Evolutionary conservation across 1,284 basidiomycete species (phyloP).

Genomic region (Leccinum subspadiceum): DNA sequence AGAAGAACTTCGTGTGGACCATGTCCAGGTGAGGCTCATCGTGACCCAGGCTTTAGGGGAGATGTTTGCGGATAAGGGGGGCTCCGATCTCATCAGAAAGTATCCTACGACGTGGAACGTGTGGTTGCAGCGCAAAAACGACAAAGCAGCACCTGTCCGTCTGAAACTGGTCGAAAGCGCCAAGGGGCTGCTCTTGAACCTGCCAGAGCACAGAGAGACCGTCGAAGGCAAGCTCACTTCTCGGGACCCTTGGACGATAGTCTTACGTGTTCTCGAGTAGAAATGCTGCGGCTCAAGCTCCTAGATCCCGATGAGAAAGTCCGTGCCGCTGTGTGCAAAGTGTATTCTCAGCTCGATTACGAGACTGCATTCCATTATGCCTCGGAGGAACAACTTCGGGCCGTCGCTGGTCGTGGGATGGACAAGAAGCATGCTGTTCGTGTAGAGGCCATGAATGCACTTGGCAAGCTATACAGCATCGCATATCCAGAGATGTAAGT

Average conservation of each 20-base stretch:
- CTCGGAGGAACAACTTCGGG: conserved; percentile 58
- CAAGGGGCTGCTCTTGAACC: conserved; percentile 59
- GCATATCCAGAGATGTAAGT: conserved; percentile 89
- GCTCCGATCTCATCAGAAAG: conserved; percentile 71
- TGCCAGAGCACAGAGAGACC: conserved; percentile 66
- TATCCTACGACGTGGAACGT: conserved; percentile 85
- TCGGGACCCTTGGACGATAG: not conserved
- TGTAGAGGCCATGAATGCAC: conserved; percentile 73
- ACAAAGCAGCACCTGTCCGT: conserved; percentile 73
- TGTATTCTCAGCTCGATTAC: conserved; percentile 85
- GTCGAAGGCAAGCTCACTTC: conserved; percentile 59
- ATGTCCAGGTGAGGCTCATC: conserved; percentile 69
- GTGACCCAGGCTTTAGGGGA: conserved; percentile 85
- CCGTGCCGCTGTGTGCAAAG: conserved; percentile 78
- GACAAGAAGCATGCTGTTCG: conserved; percentile 90
- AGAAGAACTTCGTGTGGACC: conserved; percentile 82
- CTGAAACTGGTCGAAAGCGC: conserved; percentile 78
- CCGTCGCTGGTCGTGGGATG: conserved; percentile 69
- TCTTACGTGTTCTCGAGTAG: conserved; percentile 38
- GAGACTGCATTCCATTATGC: conserved; percentile 88
- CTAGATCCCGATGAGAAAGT: conserved; percentile 92
- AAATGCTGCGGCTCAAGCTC: conserved; percentile 64
- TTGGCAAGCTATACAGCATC: conserved; percentile 79
- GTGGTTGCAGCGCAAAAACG: conserved; percentile 82
- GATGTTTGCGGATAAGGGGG: conserved; percentile 83